Conservation (phyloP, 805 yeast genomes). For the Yamadazyma kitorensis region DNA sequence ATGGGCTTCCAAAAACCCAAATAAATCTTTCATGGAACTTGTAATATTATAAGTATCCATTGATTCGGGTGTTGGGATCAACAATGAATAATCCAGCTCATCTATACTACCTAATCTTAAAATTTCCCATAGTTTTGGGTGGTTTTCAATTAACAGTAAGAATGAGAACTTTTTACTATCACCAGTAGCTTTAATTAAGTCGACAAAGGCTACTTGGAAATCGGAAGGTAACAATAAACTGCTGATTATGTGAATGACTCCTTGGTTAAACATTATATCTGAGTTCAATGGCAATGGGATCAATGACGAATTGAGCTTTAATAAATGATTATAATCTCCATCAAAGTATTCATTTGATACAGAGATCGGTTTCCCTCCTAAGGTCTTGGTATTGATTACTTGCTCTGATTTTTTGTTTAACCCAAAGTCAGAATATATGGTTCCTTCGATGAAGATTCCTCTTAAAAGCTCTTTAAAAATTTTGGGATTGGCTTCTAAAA, state of each 20-base stretch:
- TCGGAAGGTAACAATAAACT: slow-evolving; percentile 55
- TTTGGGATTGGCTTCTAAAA: slow-evolving; percentile 51
- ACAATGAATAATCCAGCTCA: slow-evolving; percentile 46
- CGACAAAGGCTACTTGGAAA: slow-evolving; percentile 50
- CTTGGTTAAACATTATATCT: slow-evolving; percentile 77
- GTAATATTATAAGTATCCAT: slow-evolving; percentile 51
- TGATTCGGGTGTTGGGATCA: slow-evolving; percentile 67
- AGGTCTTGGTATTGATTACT: slow-evolving; percentile 14
- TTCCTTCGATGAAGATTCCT: slow-evolving; percentile 58
- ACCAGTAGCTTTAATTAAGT: slow-evolving; percentile 56
- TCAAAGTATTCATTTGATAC: slow-evolving; percentile 19
- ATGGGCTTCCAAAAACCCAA: slow-evolving; percentile 63
- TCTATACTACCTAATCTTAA: slow-evolving; percentile 28
- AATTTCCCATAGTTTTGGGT: slow-evolving; percentile 40
- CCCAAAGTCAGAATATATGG: slow-evolving; percentile 63
- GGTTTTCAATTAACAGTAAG: slow-evolving; percentile 42
- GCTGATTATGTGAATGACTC: slow-evolving; percentile 74
- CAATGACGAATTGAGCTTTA: slow-evolving; percentile 29
- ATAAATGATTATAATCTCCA: slow-evolving; percentile 19
- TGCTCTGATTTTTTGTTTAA: slow-evolving; percentile 17
- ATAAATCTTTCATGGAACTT: slow-evolving; percentile 39
- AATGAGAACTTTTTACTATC: slow-evolving; percentile 35
- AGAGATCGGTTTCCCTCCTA: slow-evolving; percentile 27
- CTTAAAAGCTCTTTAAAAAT: slow-evolving; percentile 53
- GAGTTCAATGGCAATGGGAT: slow-evolving; percentile 41